phyloP scores from a whole-genome alignment of 2,329 filamentous ascomycete species.

The Fusarium devonianum region DNA sequence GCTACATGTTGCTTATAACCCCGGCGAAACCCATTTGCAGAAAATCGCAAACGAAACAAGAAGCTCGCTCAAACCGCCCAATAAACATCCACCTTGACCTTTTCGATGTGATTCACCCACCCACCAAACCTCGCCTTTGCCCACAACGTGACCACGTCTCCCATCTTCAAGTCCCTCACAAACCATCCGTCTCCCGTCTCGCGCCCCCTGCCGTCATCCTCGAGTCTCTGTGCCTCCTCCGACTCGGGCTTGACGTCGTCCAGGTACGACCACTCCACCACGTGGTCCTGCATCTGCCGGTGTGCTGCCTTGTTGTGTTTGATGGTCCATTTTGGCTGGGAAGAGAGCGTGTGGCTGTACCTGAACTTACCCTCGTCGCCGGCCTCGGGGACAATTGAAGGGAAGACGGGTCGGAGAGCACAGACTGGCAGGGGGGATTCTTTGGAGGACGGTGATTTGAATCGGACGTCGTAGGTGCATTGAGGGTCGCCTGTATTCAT shows the following conservation, averaged over 20 bases:
- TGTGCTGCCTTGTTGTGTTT: slow-evolving; percentile 56
- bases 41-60: background rate
- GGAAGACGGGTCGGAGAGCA: slow-evolving; percentile 49
- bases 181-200: slow-evolving; percentile 62
- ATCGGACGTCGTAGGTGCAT: slow-evolving; percentile 43
- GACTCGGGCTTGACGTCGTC: slow-evolving; percentile 58
- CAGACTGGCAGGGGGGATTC: slow-evolving; percentile 44
- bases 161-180: slow-evolving; percentile 62
- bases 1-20: background rate
- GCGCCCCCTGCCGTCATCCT: slow-evolving; percentile 56
- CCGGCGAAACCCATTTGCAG: background rate
- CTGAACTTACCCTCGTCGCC: slow-evolving; percentile 33
- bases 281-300: slow-evolving; percentile 49
- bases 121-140: slow-evolving; percentile 62
- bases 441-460: slow-evolving; percentile 29
- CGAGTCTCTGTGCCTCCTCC: slow-evolving; percentile 48
- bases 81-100: slow-evolving; percentile 62
- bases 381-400: slow-evolving; percentile 34
- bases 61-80: slow-evolving; percentile 57
- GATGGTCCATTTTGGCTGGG: slow-evolving; percentile 51
- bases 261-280: slow-evolving; percentile 60
- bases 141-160: slow-evolving; percentile 69
- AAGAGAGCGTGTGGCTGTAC: slow-evolving; percentile 50
- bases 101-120: slow-evolving; percentile 62
- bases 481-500: slow-evolving; percentile 39